Percentiles rank a stretch among this genome's conserved stretches.
These are phyloP conservation scores for Thuja plicata DNA, from an alignment of 83 land plant genomes.

Conservation along the genomic window DNA sequence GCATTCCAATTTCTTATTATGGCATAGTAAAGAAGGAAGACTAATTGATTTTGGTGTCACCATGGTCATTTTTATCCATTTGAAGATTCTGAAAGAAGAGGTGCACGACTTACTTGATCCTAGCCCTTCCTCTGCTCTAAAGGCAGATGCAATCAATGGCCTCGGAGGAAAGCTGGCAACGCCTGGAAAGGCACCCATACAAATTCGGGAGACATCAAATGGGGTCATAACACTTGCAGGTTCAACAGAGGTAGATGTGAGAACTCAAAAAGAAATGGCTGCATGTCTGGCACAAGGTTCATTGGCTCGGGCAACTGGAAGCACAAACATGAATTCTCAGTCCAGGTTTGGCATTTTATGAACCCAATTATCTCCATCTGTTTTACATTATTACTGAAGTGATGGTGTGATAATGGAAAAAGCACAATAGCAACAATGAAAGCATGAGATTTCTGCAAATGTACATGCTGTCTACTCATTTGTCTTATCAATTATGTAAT, in stretches of 20 bases:
- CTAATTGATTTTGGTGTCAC: slow-evolving; percentile 4
- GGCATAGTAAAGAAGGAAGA: neutral
- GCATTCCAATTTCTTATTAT: neutral
- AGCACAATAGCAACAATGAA: neutral
- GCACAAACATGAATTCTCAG: slow-evolving; percentile 91
- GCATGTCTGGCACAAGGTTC: slow-evolving; percentile 94
- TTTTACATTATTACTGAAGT: neutral
- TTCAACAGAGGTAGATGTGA: slow-evolving; percentile 84
- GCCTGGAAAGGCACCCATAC: slow-evolving; percentile 85
- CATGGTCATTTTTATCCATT: slow-evolving; percentile 17
- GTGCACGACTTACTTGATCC: slow-evolving; percentile 89
- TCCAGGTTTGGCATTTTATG: slow-evolving; percentile 55
- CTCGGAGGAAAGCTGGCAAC: slow-evolving; percentile 47
- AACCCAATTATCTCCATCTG: neutral
- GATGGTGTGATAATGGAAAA: neutral
- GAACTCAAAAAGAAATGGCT: slow-evolving; percentile 87
- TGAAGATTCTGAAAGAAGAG: slow-evolving; percentile 96
- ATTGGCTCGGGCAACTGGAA: slow-evolving; percentile 91
- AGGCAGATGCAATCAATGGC: slow-evolving; percentile 50
- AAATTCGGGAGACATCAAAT: slow-evolving; percentile 89
- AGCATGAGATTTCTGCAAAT: neutral
- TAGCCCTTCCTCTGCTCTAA: slow-evolving; percentile 42
- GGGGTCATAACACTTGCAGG: slow-evolving; percentile 98
- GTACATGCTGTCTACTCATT: neutral
- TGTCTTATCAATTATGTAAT: neutral